phyloP scores from a whole-genome alignment of 441 rosid genomes.

The Kokia cookei region DNA sequence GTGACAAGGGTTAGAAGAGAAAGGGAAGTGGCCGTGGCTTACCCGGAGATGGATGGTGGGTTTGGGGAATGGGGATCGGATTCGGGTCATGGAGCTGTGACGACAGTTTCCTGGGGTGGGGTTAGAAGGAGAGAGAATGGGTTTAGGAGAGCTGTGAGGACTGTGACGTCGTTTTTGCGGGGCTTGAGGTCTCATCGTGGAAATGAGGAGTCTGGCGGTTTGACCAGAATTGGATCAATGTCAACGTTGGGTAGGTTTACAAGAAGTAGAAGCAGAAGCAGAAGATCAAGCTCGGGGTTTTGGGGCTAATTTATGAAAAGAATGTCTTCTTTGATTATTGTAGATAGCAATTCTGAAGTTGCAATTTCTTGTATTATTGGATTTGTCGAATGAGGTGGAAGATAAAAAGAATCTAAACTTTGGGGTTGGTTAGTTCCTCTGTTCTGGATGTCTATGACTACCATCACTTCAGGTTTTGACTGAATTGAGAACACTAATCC shows the following conservation, averaged over 20 bases:
- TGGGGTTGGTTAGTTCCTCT: too few species aligned
- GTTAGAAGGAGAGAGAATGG: conserved; percentile 35
- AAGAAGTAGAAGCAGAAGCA: conserved; percentile 25
- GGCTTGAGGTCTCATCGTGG: conserved; percentile 19
- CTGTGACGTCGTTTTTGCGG: conserved; percentile 43
- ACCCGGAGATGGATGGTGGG: conserved; percentile 58
- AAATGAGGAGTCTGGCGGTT: background rate
- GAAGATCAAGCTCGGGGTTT: conserved; percentile 26
- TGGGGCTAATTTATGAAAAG: too few species aligned
- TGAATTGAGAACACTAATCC: too few species aligned
- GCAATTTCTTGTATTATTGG: too few species aligned
- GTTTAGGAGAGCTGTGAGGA: conserved; percentile 45
- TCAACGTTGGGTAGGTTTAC: conserved; percentile 18
- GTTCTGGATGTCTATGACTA: too few species aligned
- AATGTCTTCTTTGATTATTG: too few species aligned
- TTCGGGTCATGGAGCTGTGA: conserved; percentile 22
- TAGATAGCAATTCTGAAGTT: too few species aligned
- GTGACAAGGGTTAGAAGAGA: conserved; percentile 64
- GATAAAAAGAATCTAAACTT: too few species aligned
- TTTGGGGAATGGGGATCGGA: conserved; percentile 16
- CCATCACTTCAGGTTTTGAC: too few species aligned
- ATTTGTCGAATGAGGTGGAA: too few species aligned
- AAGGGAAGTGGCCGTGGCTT: conserved; percentile 48
- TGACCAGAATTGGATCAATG: background rate
- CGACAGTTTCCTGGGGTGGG: conserved; percentile 41